These are phyloP conservation scores for Galerina marginata DNA, from an alignment of 768 basidiomycete genomes.

Conservation along the genomic window DNA sequence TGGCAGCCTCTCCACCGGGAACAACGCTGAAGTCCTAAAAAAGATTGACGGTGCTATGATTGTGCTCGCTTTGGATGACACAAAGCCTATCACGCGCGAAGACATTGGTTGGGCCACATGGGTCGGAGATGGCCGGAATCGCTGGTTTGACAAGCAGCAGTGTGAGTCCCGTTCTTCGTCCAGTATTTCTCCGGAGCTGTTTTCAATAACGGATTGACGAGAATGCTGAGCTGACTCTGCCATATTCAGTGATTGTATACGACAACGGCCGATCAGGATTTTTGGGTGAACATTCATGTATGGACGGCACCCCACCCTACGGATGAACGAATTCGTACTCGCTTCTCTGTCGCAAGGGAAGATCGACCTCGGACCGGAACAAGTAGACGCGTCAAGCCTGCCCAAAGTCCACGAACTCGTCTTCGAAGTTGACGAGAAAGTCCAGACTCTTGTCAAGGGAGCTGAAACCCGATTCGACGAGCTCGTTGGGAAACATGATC, in stretches of 20 bases:
- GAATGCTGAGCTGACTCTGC: not conserved
- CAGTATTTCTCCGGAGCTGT: not conserved
- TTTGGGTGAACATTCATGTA: slow-evolving; percentile 84
- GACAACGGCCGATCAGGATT: slow-evolving; percentile 96
- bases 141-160: slow-evolving; percentile 98
- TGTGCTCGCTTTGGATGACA: slow-evolving; percentile 85
- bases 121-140: slow-evolving; percentile 89
- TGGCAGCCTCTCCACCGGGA: slow-evolving; percentile 59
- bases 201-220: not conserved
- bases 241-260: slow-evolving; percentile 80
- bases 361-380: slow-evolving; percentile 67
- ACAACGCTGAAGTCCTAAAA: slow-evolving; percentile 71
- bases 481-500: slow-evolving; percentile 78
- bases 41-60: slow-evolving; percentile 92
- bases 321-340: slow-evolving; percentile 93
- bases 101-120: slow-evolving; percentile 83
- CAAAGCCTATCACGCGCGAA: slow-evolving; percentile 79
- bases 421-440: slow-evolving; percentile 68
- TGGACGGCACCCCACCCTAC: slow-evolving; percentile 95
- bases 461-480: slow-evolving; percentile 75
- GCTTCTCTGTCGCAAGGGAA: slow-evolving; percentile 75
- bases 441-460: slow-evolving; percentile 54
- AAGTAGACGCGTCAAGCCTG: slow-evolving; percentile 45
- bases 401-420: slow-evolving; percentile 67
- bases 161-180: slow-evolving; percentile 50